These are phyloP conservation scores for Megacollybia platyphylla DNA, from an alignment of 1,284 basidiomycete species.

Conservation along the genomic window DNA sequence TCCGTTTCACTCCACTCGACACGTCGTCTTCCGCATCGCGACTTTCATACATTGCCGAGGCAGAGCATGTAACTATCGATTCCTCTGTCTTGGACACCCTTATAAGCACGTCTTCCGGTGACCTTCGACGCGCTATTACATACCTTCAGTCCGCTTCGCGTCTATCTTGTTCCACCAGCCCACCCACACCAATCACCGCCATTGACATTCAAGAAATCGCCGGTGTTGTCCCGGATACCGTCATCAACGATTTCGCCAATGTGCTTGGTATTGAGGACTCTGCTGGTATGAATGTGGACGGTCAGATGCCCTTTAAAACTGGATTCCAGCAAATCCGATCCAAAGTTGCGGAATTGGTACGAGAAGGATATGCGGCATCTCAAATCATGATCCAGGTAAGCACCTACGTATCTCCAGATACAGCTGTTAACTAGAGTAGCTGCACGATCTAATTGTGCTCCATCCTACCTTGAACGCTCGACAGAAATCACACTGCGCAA, in stretches of 20 bases:
- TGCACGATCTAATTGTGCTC: conserved; percentile 84
- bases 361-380: conserved; percentile 87
- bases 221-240: conserved; percentile 76
- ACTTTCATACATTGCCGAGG: conserved; percentile 69
- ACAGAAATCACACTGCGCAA: conserved; percentile 74
- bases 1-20: conserved; percentile 93
- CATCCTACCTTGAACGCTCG: conserved; percentile 73
- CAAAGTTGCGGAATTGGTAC: conserved; percentile 66
- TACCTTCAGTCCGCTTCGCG: conserved; percentile 95
- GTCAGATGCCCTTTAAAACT: conserved; percentile 15
- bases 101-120: conserved; percentile 78
- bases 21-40: conserved; percentile 63
- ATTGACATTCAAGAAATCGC: conserved; percentile 91
- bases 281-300: conserved; percentile 39
- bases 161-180: conserved; percentile 57
- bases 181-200: conserved; percentile 63
- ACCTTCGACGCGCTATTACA: conserved; percentile 96
- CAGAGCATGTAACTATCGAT: conserved; percentile 41
- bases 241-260: conserved; percentile 60
- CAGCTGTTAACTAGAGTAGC: conserved; percentile 25
- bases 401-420: neutral
- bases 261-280: conserved; percentile 68
- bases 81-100: conserved; percentile 55
- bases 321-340: conserved; percentile 64
- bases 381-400: conserved; percentile 82